Percentiles rank a stretch among this genome's conserved stretches.
phyloP scores from a whole-genome alignment of 179 eudicot species.

The Silene vulgaris region DNA sequence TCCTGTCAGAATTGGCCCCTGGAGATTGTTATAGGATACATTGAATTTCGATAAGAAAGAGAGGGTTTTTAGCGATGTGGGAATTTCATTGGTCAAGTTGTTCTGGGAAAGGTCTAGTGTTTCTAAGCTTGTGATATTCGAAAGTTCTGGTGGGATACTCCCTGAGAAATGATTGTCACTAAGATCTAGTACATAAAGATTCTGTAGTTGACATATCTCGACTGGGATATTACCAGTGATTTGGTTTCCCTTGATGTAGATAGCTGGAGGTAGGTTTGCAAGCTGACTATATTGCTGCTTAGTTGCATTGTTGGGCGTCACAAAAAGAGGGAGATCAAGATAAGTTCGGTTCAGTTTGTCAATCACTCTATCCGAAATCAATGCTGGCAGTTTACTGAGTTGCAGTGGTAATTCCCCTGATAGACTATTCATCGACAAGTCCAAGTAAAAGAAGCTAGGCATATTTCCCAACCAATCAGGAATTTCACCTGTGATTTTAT shows the following conservation, averaged over 20 bases:
- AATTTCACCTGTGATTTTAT: conserved; percentile 46
- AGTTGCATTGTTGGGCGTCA: conserved; percentile 52
- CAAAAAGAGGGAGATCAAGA: conserved; percentile 70
- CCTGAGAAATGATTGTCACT: conserved; percentile 59
- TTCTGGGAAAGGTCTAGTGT: conserved; percentile 56
- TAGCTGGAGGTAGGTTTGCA: conserved; percentile 66
- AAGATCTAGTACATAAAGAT: conserved; percentile 56
- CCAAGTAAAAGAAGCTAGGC: conserved; percentile 63
- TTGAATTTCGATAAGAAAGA: conserved; percentile 62
- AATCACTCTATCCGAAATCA: conserved; percentile 35
- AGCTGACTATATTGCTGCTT: conserved; percentile 67
- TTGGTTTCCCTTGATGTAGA: conserved; percentile 49
- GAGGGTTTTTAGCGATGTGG: conserved; percentile 48
- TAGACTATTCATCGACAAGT: conserved; percentile 51
- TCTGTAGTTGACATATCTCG: conserved; percentile 54
- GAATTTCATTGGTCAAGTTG: conserved; percentile 56
- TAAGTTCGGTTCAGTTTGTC: conserved; percentile 38
- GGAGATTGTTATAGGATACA: conserved; percentile 62
- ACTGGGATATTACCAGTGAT: conserved; percentile 53
- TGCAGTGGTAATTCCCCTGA: conserved; percentile 54
- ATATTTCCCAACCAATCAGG: conserved; percentile 60
- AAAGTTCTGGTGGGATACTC: conserved; percentile 54
- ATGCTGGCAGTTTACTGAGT: conserved; percentile 39
- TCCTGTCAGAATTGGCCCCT: conserved; percentile 68
- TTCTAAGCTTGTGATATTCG: conserved; percentile 62